Evolutionary conservation across 257 asterid species (phyloP), one percentile per base, ranked within the genome.

Genomic region (Haberlea rhodopensis): DNA sequence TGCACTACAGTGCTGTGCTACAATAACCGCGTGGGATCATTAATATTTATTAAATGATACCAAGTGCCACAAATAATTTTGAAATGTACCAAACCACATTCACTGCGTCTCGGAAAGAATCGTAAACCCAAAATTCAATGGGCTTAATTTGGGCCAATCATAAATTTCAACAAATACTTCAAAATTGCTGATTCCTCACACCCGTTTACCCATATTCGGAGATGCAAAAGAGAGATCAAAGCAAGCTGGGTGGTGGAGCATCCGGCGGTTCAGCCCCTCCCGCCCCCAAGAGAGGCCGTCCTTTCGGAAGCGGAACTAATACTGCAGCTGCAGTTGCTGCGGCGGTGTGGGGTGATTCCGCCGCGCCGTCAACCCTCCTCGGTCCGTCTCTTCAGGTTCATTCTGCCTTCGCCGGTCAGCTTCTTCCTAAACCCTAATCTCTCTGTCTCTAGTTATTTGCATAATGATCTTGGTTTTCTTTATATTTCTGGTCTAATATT

Each of bases 281-380:
- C 70, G 68, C 82, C 58, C 74, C 89, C 52, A 81, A 83, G 79
- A 81, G 89, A 73, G 94, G 94, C 34, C 89, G 85, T 13, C 89
- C 85, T 10, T 78, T 81, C 51, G 87, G 89, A 5, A 70, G 85
- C 57, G 83, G 77, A 24, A 58, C 62, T 62, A 65, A 60, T 31
- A 55, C 72, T 0, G 28, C 75, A 3, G 75, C 72, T 0, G 70
- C 84, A 0, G 77, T 70, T 0, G 16, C 37, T n/a, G 66, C 79
- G 4, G 69, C 81, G 13, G 60, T 62, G 6, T 58, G 79, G 57
- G 75, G 71, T 32, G 87, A 84, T 46, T 60, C 82, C 32, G 71
- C 51, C 6, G 81, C 85, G 13, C 81, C 83, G 20, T 49, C 77
- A 11, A 67, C 78, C 9, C 84, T 83, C 54, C 81, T 83, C 55